A percentile compares a stretch with the other conserved stretches of the same genome.
Evolutionary conservation across 2,329 filamentous ascomycete genomes (phyloP).

Genomic region (Anthostomella pinea): DNA sequence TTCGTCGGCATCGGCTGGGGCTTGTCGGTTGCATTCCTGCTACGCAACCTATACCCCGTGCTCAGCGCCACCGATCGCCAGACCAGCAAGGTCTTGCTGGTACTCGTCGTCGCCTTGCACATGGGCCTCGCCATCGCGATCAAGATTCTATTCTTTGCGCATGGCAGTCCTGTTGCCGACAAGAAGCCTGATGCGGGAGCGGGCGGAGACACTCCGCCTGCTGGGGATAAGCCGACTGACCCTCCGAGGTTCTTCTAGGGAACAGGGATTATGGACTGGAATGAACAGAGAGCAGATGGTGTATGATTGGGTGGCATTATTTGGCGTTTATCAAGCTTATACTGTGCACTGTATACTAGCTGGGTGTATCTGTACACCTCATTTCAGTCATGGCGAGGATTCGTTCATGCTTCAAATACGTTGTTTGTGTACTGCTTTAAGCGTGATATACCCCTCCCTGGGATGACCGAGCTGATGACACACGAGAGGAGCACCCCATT

Average conservation of each 20-base stretch:
- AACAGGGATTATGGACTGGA: no score
- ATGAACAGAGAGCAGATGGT: no score
- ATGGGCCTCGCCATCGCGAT: constrained; percentile 89
- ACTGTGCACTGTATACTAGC: no score
- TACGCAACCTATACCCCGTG: constrained; percentile 86
- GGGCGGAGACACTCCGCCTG: constrained; percentile 15
- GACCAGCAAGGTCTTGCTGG: constrained; percentile 81
- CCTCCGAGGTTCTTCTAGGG: constrained; percentile 15
- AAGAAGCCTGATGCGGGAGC: constrained; percentile 15
- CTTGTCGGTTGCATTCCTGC: constrained; percentile 76
- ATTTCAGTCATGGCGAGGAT: no score
- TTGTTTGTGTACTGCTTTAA: no score
- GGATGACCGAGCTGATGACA: no score
- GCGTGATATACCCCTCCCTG: no score
- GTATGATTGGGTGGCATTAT: no score
- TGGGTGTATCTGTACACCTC: no score
- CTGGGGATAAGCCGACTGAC: no score
- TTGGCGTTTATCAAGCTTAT: no score
- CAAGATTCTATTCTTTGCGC: constrained; percentile 94
- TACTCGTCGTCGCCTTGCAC: constrained; percentile 82
- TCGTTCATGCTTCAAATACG: no score
- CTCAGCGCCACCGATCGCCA: constrained; percentile 90
- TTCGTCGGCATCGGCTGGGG: constrained; percentile 87
- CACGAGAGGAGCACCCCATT: neutral
- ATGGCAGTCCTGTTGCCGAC: constrained; percentile 59